Evolutionary conservation across 2,329 filamentous ascomycete species (phyloP), one percentile per base, ranked within the genome.

Genomic region (Graphilbum ipis-grandicollis): DNA sequence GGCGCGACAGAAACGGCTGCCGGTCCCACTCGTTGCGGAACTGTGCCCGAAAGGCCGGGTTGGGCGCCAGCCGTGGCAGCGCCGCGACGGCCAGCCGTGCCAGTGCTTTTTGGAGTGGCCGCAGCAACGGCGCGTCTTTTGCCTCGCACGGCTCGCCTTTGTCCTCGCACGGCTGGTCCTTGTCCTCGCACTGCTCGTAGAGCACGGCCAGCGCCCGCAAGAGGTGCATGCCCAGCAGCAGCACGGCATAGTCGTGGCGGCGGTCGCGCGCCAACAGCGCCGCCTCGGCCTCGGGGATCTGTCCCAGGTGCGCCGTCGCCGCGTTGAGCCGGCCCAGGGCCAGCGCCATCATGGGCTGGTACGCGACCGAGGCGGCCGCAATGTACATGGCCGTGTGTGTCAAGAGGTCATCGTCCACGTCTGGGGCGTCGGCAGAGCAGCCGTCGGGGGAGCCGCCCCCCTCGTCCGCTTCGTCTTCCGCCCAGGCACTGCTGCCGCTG

Each of bases 261-360:
- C 26, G 14, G 26, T 28, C 26, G 26, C 26, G 5, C 10, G 14
- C 26, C 9, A 28, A 9, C 26, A 9, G 26, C 26, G 26, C 26
- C 10, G 26, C 41, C 1, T 65, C 66, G 2, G 79, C 46, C n/a
- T n/a, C n/a, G 2, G 61, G 57, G 4, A 58, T 53, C 2, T 63
- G 54, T 0, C 71, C 68, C 31, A 66, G 54, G 2, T 61, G 79
- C 75, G 0, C 65, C 63, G 2, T 68, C 56, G 3, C 74, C 45
- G 0, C 26, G 14, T 28, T 28, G 10, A 28, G 5, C 5, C 26
- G 26, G 26, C 26, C 14, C 26, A 28, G 26, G 9, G 68, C 70
- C 17, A 32, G 43, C n/a, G 38, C 34, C 47, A 49, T 52, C 47
- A 54, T 44, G 30, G 36, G 23, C 3, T 22, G 32, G 41, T 43